Conservation (phyloP, 306 rosid genomes). For the Dryas octopetala region DNA sequence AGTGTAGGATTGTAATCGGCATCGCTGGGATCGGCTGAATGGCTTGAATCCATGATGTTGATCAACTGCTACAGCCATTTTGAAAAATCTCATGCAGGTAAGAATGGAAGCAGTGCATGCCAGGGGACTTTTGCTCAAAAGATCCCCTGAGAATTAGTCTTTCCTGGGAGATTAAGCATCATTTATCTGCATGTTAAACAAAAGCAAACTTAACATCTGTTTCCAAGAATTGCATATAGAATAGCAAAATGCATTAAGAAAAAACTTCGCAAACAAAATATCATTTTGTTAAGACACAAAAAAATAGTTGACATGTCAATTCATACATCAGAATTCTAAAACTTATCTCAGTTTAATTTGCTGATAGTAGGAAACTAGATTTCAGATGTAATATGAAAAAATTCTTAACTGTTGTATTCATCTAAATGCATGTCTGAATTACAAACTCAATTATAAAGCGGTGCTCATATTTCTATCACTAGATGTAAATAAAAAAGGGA, state of each 20-base stretch:
- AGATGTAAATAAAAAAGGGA: no score
- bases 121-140: slow-evolving; percentile 37
- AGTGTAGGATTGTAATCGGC: slow-evolving; percentile 77
- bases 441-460: no score
- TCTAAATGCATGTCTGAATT: no score
- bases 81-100: slow-evolving; percentile 50
- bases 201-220: not conserved
- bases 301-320: no score
- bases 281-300: not conserved
- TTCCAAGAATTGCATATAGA: not conserved
- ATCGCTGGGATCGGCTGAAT: slow-evolving; percentile 56
- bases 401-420: no score
- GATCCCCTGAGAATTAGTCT: slow-evolving; percentile 37
- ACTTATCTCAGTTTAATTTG: no score
- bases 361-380: no score
- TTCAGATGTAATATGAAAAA: no score
- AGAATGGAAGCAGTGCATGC: slow-evolving; percentile 51
- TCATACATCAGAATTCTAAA: no score
- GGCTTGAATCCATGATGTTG: slow-evolving; percentile 64
- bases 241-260: not conserved
- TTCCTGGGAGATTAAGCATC: slow-evolving; percentile 35
- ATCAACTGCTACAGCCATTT: slow-evolving; percentile 82
- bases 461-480: no score
- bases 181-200: slow-evolving; percentile 36
- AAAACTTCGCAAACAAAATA: not conserved